Conservation (phyloP, 768 basidiomycete species). For the Trametes maxima region DNA sequence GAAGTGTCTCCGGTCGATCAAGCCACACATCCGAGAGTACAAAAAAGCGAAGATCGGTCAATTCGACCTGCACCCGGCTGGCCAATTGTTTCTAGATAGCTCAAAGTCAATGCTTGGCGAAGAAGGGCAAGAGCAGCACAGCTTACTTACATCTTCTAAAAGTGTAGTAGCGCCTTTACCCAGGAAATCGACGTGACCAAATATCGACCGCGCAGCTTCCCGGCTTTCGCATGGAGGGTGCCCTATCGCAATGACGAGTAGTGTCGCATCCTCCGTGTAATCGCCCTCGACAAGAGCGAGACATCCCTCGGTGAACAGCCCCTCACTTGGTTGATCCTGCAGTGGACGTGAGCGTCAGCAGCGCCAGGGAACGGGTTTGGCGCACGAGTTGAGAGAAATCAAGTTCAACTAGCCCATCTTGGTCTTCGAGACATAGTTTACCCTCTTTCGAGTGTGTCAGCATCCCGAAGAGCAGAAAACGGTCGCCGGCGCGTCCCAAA, state of each 20-base stretch:
- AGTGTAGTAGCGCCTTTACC: constrained; percentile 92
- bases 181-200: constrained; percentile 95
- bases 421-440: constrained; percentile 87
- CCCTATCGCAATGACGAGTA: constrained; percentile 91
- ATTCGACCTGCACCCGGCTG: constrained; percentile 64
- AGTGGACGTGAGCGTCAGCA: background rate
- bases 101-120: background rate
- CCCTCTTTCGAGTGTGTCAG: constrained; percentile 89
- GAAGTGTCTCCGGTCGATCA: constrained; percentile 82
- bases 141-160: constrained; percentile 84
- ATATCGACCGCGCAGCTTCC: constrained; percentile 86
- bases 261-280: constrained; percentile 88
- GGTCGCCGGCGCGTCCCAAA: constrained; percentile 83
- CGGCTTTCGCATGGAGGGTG: constrained; percentile 96
- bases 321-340: constrained; percentile 89
- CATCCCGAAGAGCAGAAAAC: constrained; percentile 94
- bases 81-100: constrained; percentile 57
- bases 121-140: background rate
- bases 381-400: constrained; percentile 87
- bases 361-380: background rate
- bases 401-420: constrained; percentile 86
- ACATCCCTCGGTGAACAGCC: constrained; percentile 94
- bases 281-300: constrained; percentile 95
- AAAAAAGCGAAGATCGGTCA: constrained; percentile 83
- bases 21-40: constrained; percentile 96